phyloP scores from a whole-genome alignment of 208 protist genomes.

The Acanthamoeba royreba region DNA sequence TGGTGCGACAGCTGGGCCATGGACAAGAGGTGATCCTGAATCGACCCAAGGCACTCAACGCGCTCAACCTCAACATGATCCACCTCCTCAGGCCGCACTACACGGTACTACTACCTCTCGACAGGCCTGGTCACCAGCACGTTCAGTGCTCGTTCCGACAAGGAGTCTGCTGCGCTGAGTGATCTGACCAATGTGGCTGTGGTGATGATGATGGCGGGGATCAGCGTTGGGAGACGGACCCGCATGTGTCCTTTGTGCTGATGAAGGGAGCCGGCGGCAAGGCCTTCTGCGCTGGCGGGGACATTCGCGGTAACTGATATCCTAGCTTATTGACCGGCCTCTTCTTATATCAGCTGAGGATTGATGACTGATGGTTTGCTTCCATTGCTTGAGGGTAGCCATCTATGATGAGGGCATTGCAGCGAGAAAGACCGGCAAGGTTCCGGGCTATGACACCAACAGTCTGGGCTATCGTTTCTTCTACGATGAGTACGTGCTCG shows the following conservation, averaged over 20 bases:
- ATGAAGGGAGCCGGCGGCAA: slow-evolving; percentile 71
- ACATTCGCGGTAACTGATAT: slow-evolving; percentile 43
- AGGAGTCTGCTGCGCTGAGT: background rate
- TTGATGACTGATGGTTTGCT: no score
- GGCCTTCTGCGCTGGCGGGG: slow-evolving; percentile 82
- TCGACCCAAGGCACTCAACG: slow-evolving; percentile 76
- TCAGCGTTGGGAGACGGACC: background rate
- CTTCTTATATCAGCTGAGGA: background rate
- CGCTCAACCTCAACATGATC: slow-evolving; percentile 74
- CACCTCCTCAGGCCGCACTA: slow-evolving; percentile 56
- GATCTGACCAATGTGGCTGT: background rate
- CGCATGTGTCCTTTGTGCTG: slow-evolving; percentile 8
- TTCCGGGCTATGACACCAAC: background rate
- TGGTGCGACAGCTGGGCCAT: background rate
- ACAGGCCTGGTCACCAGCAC: background rate
- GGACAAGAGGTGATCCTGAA: slow-evolving; percentile 64
- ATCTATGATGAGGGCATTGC: slow-evolving; percentile 51
- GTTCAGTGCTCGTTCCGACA: background rate
- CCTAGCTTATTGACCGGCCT: background rate
- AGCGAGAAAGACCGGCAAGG: background rate
- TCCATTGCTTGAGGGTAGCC: background rate
- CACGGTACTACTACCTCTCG: background rate
- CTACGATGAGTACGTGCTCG: slow-evolving; percentile 75
- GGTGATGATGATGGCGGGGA: no score
- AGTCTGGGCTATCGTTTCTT: slow-evolving; percentile 68